Evolutionary conservation across 768 basidiomycete species (phyloP).

Genomic region (Boletales sp.): DNA sequence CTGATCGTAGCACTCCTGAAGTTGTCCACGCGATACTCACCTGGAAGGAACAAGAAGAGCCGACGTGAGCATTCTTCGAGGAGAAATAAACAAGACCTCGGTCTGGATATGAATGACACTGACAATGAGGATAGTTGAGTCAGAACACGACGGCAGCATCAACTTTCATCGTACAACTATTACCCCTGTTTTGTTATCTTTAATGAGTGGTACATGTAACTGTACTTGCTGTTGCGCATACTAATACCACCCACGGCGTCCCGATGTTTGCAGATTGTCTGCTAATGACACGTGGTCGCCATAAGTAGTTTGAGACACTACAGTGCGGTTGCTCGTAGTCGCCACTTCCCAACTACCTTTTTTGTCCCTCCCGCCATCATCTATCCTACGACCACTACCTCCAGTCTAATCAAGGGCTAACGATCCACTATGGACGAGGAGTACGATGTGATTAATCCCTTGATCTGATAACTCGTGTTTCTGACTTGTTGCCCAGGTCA

Average conservation of each 20-base stretch:
- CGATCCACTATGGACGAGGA: slow-evolving; percentile 87
- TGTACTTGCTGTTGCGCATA: slow-evolving; percentile 1
- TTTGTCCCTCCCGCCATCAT: slow-evolving; percentile 1
- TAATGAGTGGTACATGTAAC: not conserved
- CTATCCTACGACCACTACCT: slow-evolving; percentile 9
- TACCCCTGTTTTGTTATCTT: slow-evolving; percentile 2
- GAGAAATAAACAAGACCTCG: slow-evolving; percentile 13
- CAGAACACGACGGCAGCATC: not conserved
- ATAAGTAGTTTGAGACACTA: slow-evolving; percentile 23
- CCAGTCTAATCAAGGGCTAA: slow-evolving; percentile 10
- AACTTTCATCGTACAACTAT: not conserved
- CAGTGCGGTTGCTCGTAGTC: slow-evolving; percentile 1
- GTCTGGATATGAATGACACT: slow-evolving; percentile 18
- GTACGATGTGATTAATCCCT: slow-evolving; percentile 71
- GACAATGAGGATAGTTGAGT: slow-evolving; percentile 12
- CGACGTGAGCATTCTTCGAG: slow-evolving; percentile 23
- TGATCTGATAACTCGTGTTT: slow-evolving; percentile 14
- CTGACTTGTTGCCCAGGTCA: slow-evolving; percentile 50
- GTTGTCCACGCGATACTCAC: slow-evolving; percentile 26
- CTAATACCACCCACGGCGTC: slow-evolving; percentile 2
- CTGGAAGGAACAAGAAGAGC: slow-evolving; percentile 6
- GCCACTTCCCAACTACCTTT: slow-evolving; percentile 15
- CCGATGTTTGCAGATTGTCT: slow-evolving; percentile 2
- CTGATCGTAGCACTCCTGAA: slow-evolving; percentile 19
- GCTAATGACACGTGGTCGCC: slow-evolving; percentile 25